A percentile compares a stretch with the other conserved stretches of the same genome.
phyloP scores from a whole-genome alignment of 805 yeast species.

The Metschnikowia vanudenii region DNA sequence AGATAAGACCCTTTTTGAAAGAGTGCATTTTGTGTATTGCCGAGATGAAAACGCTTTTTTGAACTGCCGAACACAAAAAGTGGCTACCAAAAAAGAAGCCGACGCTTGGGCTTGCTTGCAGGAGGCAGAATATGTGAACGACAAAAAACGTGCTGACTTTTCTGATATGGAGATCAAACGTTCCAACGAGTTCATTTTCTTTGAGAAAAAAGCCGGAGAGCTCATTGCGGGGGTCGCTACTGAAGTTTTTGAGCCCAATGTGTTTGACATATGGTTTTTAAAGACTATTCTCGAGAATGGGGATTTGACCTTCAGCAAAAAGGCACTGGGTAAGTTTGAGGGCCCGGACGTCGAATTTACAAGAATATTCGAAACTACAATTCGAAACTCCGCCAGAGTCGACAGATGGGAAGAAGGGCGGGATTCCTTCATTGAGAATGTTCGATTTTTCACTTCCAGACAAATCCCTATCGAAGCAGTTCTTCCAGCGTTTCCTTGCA shows the following conservation, averaged over 20 bases:
- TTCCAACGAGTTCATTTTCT: conserved; percentile 13
- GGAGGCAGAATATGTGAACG: not conserved
- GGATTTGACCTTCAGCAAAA: conserved; percentile 10
- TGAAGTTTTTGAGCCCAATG: conserved; percentile 21
- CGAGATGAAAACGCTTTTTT: conserved; percentile 20
- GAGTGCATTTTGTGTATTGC: conserved; percentile 28
- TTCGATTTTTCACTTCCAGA: conserved; percentile 50
- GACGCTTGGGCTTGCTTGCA: conserved; percentile 13
- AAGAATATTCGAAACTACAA: conserved; percentile 42
- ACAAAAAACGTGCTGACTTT: not conserved
- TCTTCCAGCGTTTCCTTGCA: conserved; percentile 65
- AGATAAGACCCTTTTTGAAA: conserved; percentile 27
- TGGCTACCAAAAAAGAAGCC: conserved; percentile 5
- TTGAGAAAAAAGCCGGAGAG: conserved; percentile 23
- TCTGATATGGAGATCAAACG: conserved; percentile 5
- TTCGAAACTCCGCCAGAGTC: conserved; percentile 46
- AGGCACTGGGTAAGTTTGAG: not conserved
- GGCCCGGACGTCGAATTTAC: conserved; percentile 27
- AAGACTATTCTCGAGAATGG: conserved; percentile 26
- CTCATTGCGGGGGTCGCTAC: conserved; percentile 30
- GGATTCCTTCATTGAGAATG: conserved; percentile 40
- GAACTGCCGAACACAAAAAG: conserved; percentile 15
- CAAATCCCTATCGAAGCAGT: conserved; percentile 51
- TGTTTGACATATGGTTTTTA: conserved; percentile 36
- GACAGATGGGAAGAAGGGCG: conserved; percentile 51